Base-by-base conservation (phyloP, 257 asterid species). In the Solanum etuberosum region DNA sequence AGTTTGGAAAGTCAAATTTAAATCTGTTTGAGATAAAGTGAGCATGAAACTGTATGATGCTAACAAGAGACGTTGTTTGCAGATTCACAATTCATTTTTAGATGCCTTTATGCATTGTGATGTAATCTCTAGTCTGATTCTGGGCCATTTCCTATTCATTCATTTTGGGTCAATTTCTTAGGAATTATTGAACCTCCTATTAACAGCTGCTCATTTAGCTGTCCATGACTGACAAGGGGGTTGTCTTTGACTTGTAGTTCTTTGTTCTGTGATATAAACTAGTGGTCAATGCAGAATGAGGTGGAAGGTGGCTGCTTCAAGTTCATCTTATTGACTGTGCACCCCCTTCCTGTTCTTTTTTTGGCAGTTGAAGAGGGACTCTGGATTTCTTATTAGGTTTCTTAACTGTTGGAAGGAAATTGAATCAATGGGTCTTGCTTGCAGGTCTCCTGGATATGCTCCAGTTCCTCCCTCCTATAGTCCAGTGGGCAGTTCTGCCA, bases 381-480 rank as follows among this genome's bases (percentile, higher is more conserved):
- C 57, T 42, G 37, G 29, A 29, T 27, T 23, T 87, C 25, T 23
- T 21, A 29, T 32, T 83, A 13, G 46, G 46, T 51, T 46, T 72
- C 34, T 15, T 31, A 51, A 20, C 67, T 80, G 27, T 80, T 9
- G 84, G 84, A 80, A 80, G 27, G 84, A 86, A 57, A 43, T 21
- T 71, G 68, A 32, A 71, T 31, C 83, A 57, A 31, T 6, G 10
- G 25, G 21, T n/a, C 34, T 27, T 73, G 40, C 70, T 90, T 89
- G 89, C 93, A 92, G 94, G 91, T 90, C 90, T 25, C 83, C 89
- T 86, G 92, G 90, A 90, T 91, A 87, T 89, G 90, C 88, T 67
- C 88, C 86, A 32, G 89, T 89, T 87, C 93, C 93, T 83, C 95
- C 92, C 51, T 74, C 90, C 57, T 76, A 83, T 67, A 90, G 85